A percentile compares a stretch with the other conserved stretches of the same genome.
phyloP scores from a whole-genome alignment of 192 early-diverging fungal genomes.

The Coemansia reversa region DNA sequence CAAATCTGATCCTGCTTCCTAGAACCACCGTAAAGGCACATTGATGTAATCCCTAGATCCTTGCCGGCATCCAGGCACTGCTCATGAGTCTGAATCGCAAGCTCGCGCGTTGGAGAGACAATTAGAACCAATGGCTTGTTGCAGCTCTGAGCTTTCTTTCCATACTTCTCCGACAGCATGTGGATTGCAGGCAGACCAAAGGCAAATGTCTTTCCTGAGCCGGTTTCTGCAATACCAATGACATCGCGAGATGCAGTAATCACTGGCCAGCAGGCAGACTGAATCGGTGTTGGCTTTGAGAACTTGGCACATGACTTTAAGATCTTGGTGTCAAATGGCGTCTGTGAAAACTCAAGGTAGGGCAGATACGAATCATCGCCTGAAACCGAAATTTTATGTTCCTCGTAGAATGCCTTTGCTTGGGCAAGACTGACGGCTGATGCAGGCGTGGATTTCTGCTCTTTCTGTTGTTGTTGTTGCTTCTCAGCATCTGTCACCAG shows the following conservation, averaged over 20 bases:
- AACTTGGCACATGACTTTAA: conserved; percentile 67
- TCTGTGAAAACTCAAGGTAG: conserved; percentile 73
- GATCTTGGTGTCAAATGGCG: conserved; percentile 68
- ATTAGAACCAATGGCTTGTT: conserved; percentile 78
- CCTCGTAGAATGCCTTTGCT: conserved; percentile 57
- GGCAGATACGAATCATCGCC: conserved; percentile 60
- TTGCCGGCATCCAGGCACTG: conserved; percentile 75
- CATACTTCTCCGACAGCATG: conserved; percentile 73
- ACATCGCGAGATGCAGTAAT: conserved; percentile 78
- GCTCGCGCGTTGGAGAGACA: conserved; percentile 92
- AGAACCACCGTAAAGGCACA: conserved; percentile 90
- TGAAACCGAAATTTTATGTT: conserved; percentile 64
- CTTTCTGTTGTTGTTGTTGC: neutral
- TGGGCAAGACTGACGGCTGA: conserved; percentile 17
- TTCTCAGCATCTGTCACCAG: neutral
- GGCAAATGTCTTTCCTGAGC: conserved; percentile 92
- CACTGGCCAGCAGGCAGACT: conserved; percentile 91
- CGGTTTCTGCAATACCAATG: conserved; percentile 96
- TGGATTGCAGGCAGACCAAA: conserved; percentile 90
- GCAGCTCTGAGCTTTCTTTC: conserved; percentile 60
- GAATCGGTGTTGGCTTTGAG: conserved; percentile 87
- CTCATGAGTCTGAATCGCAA: conserved; percentile 92
- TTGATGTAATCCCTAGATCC: conserved; percentile 60
- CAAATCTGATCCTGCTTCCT: conserved; percentile 73
- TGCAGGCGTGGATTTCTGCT: conserved; percentile 1